Percentiles rank a stretch among this genome's conserved stretches.
These are phyloP conservation scores for Pelargonium fulgidum DNA, from an alignment of 441 rosid genomes.

Conservation along the genomic window DNA sequence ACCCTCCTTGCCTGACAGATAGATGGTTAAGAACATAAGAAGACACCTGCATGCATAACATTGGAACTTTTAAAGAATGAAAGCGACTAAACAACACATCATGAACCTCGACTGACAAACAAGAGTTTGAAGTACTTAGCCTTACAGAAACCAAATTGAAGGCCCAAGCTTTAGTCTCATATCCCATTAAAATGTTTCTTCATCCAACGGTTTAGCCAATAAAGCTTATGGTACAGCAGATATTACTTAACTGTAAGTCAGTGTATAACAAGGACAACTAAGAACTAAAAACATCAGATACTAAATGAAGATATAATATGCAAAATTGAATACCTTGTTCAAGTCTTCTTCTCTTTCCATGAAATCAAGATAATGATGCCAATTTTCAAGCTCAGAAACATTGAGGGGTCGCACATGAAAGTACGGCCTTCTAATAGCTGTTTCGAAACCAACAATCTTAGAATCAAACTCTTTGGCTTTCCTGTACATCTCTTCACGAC, in stretches of 20 bases:
- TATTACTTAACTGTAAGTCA: conserved; percentile 88
- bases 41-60: conserved; percentile 97
- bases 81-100: conserved; percentile 45
- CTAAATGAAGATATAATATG: conserved; percentile 26
- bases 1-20: conserved; percentile 89
- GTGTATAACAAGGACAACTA: conserved; percentile 51
- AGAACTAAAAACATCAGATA: conserved; percentile 41
- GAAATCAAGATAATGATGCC: conserved; percentile 87
- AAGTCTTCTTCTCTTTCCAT: conserved; percentile 77
- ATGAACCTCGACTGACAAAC: conserved; percentile 66
- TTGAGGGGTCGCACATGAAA: conserved; percentile 91
- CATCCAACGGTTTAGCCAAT: conserved; percentile 98
- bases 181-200: conserved; percentile 86
- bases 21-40: conserved; percentile 92
- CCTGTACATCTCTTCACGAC: conserved; percentile 80
- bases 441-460: conserved; percentile 86
- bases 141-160: conserved; percentile 85
- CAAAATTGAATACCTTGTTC: conserved; percentile 71
- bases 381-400: conserved; percentile 83
- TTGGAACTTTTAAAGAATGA: conserved; percentile 53
- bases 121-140: conserved; percentile 91
- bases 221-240: conserved; percentile 91
- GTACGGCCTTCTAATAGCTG: conserved; percentile 91
- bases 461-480: conserved; percentile 93
- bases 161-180: conserved; percentile 89